A percentile compares a stretch with the other conserved stretches of the same genome.
phyloP scores from a whole-genome alignment of 306 rosid species.

The Cicer yamashitae region DNA sequence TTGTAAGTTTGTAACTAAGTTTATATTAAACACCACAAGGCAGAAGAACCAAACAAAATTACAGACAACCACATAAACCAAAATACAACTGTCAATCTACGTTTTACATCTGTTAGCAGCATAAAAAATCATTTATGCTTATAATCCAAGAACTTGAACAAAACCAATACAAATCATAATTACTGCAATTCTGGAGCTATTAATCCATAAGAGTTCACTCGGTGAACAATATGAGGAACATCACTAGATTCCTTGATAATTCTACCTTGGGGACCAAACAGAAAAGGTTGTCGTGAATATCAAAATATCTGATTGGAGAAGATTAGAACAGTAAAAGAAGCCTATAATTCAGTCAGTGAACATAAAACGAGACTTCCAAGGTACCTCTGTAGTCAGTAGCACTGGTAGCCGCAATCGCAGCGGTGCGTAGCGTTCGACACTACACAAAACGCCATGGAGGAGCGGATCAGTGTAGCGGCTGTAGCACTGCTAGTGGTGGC shows the following conservation, averaged over 20 bases:
- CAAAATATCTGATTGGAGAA: not conserved
- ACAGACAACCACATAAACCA: constrained; percentile 26
- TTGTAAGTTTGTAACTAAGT: constrained; percentile 13
- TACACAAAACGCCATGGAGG: not conserved
- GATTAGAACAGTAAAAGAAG: not conserved
- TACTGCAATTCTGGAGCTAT: no score
- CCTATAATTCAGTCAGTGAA: not conserved
- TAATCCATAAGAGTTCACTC: no score
- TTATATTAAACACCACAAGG: constrained; percentile 6
- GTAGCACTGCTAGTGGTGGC: not conserved
- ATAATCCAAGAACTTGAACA: no score
- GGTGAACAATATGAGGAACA: no score
- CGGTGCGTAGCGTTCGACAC: not conserved
- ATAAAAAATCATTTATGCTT: no score
- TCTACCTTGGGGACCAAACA: not conserved
- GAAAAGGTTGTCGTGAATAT: not conserved
- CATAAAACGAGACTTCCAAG: constrained; percentile 3
- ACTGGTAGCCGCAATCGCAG: not conserved
- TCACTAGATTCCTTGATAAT: no score
- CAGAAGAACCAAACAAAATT: constrained; percentile 20
- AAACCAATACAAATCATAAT: no score
- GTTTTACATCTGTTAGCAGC: constrained; percentile 19
- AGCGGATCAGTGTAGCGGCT: not conserved
- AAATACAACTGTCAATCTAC: not conserved
- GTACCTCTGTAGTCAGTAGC: not conserved